Base-by-base conservation (phyloP, 805 yeast species). In the Nakazawaea populi region DNA sequence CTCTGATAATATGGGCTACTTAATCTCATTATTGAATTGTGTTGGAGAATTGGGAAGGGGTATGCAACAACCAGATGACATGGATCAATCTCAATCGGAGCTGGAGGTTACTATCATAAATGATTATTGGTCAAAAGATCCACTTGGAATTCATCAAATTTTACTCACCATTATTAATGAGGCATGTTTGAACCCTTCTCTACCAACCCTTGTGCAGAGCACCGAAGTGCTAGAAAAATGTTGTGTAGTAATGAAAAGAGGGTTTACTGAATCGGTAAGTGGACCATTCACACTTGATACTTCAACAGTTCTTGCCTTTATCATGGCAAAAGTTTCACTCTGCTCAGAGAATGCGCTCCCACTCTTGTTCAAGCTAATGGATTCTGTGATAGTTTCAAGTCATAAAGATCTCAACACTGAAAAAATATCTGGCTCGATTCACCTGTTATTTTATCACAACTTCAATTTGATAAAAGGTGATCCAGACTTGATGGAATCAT, bases 1-100 rank as follows among this genome's bases (percentile, higher is more conserved):
- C 9, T 53, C 61, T 32, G 54, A 54, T 5, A 69, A 71, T 34
- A 55, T 66, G 3, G 81, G 77, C 3, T 83, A 82, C 55, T 58
- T 77, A 1, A 60, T 73, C 2, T 83, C 90, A 28, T 65, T 87
- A 44, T 64, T 88, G 29, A 67, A 77, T 11, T 86, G 89, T 59
- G 63, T 89, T 0, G 74, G 75, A n/a, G 87, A 85, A 48, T 69
- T 89, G 4, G 94, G 89, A 0, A 84, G 82, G 51, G 89, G 90
- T 0, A 64, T 85, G 59, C 79, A 79, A 46, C 64, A 77, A 2
- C 83, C 88, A 0, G 81, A 74, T 39, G 89, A 83, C 28, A 67
- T 70, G 2, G 74, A 70, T 41, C 76, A 72, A 9, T 65, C 65
- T 27, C 68, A 65, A 41, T 68, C 68, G 28, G 58, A 55, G 6